Evolutionary conservation across 2,329 filamentous ascomycete species (phyloP).

Genomic region (Grosmannia clavigera): DNA sequence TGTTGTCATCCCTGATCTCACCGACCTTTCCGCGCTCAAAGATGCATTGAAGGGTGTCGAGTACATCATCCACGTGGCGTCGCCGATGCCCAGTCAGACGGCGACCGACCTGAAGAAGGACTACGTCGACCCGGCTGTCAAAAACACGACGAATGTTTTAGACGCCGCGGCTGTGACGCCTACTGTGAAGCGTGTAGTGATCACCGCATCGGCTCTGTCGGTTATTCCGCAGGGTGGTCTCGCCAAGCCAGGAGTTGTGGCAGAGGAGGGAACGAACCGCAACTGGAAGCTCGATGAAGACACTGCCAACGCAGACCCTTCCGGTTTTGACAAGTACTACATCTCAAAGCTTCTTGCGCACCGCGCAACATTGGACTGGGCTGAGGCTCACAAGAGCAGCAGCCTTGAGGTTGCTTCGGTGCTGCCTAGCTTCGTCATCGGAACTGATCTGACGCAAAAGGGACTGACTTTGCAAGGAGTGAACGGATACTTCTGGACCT

Average conservation of each 20-base stretch:
- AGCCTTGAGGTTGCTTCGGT: constrained; percentile 6
- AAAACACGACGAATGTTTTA: not conserved
- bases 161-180: not conserved
- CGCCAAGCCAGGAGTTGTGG: not conserved
- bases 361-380: constrained; percentile 6
- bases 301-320: not conserved
- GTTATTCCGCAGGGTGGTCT: not conserved
- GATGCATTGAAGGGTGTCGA: not conserved
- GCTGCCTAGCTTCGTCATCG: constrained; percentile 7
- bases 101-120: not conserved
- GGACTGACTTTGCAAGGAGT: not conserved
- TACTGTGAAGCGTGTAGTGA: not conserved
- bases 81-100: not conserved
- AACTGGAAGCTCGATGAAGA: not conserved
- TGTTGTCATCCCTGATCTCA: not conserved
- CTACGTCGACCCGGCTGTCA: not conserved
- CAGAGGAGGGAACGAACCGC: not conserved
- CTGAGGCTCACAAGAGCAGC: constrained; percentile 1
- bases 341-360: constrained; percentile 14
- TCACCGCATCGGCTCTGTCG: not conserved
- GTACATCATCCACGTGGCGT: not conserved
- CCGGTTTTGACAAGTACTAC: constrained; percentile 15
- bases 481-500: not conserved
- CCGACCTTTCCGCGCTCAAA: not conserved
- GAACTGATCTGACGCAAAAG: constrained; percentile 2